Evolutionary conservation across 495 filamentous ascomycete species (phyloP), one percentile per base, ranked within the genome.

Genomic region (Saxispiralis lemnorum): DNA sequence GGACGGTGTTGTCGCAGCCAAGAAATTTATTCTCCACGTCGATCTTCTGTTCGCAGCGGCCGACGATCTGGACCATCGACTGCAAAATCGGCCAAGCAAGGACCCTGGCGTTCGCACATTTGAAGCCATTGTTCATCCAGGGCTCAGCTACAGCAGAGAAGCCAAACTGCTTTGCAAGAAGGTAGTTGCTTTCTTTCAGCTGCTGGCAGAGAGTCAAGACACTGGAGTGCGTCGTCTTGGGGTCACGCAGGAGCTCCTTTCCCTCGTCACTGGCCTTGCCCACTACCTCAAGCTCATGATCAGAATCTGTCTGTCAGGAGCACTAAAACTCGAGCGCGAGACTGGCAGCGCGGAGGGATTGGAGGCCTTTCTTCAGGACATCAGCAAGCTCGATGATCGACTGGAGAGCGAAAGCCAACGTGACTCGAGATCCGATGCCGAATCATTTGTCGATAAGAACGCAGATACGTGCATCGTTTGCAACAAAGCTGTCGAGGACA

Each of bases 211-310:
- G 54, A 88, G 84, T 1, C 87, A 95, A 60, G 85, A 94, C 51
- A 84, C 78, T 12, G 84, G 83, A 7, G 76, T 83, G 31, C 68
- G 82, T 35, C 78, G 94, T 56, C 72, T 95, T 10, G 92, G 92
- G 32, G 92, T 99, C 28, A 99, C 92, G 12, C 92, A 99, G 61
- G 92, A 96, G 56, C 70, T 99, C 17, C 66, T 99, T 12, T 88
- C 85, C 10, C 69, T 99, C 12, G 92, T 99, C 37, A 99, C 92
- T 11, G 88, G 92, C 16, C 75, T 99, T 24, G 92, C 92, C 13
- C 92, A 99, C 63, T 99, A 99, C 56, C 72, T 99, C 16, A 99
- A 99, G 59, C 82, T 99, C 39, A 73, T 99, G 38, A 96, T 99
- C 49, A 76, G 92, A 15, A 99, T 96, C 46, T 92, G 88, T 53